phyloP scores from a whole-genome alignment of 2,329 filamentous ascomycete genomes.

The Elsinoe ampelina region DNA sequence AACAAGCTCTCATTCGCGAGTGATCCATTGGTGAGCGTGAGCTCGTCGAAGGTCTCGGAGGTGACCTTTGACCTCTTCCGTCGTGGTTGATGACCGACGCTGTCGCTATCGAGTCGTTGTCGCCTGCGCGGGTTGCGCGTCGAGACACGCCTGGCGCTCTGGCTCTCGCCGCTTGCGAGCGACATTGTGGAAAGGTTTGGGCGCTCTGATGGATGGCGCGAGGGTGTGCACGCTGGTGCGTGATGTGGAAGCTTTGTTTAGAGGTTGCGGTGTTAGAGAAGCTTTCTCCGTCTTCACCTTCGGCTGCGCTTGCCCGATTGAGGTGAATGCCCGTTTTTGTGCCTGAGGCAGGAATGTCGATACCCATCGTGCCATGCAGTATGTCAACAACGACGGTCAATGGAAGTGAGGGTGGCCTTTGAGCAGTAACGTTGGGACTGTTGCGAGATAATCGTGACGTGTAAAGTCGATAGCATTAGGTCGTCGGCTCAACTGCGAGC shows the following conservation, averaged over 20 bases:
- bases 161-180: slow-evolving; percentile 5
- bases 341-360: neutral
- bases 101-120: slow-evolving; percentile 33
- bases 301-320: neutral
- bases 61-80: slow-evolving; percentile 35
- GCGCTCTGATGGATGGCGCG: neutral
- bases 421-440: too few relatives aligned
- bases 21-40: slow-evolving; percentile 19
- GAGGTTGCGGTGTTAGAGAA: slow-evolving; percentile 3
- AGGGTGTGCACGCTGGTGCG: neutral
- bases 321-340: neutral
- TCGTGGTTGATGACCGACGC: slow-evolving; percentile 27
- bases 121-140: slow-evolving; percentile 33
- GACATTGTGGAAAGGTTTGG: neutral
- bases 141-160: slow-evolving; percentile 26
- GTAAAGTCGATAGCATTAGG: neutral
- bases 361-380: too few relatives aligned
- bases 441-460: neutral
- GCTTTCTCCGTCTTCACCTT: slow-evolving; percentile 7
- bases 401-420: too few relatives aligned
- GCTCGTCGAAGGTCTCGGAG: slow-evolving; percentile 25
- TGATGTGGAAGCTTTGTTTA: slow-evolving; percentile 4
- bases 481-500: neutral
- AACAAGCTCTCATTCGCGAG: slow-evolving; percentile 20
- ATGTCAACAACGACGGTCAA: too few relatives aligned